A percentile compares a stretch with the other conserved stretches of the same genome.
phyloP scores from a whole-genome alignment of 176 grass and related monocot genomes.

The Carex pumila region DNA sequence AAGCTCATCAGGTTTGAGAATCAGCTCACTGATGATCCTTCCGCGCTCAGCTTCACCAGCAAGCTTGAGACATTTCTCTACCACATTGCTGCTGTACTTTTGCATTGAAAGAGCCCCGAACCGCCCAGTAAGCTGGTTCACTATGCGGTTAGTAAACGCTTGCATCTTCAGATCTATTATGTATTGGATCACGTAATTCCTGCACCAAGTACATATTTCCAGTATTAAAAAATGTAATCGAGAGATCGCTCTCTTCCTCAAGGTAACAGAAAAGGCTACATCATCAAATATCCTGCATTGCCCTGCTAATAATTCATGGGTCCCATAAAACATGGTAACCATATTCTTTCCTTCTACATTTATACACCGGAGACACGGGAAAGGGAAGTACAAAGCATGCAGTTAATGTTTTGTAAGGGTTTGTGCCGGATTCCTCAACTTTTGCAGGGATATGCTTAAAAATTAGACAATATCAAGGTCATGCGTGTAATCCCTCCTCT shows the following conservation, averaged over 20 bases:
- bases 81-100: slow-evolving; percentile 82
- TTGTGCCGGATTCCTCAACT: background rate
- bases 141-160: slow-evolving; percentile 44
- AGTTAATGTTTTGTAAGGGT: background rate
- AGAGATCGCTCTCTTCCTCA: background rate
- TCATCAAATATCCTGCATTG: background rate
- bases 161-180: slow-evolving; percentile 43
- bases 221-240: slow-evolving; percentile 5
- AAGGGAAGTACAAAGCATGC: background rate
- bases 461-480: background rate
- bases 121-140: slow-evolving; percentile 41
- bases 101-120: slow-evolving; percentile 53
- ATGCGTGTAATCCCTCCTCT: background rate
- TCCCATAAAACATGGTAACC: background rate
- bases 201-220: slow-evolving; percentile 24
- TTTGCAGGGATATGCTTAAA: background rate
- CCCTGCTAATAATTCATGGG: background rate
- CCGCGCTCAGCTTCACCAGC: background rate
- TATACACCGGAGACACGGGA: background rate
- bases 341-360: background rate
- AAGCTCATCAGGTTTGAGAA: slow-evolving; percentile 39
- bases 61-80: slow-evolving; percentile 52
- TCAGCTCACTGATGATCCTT: slow-evolving; percentile 53
- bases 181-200: slow-evolving; percentile 93
- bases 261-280: background rate